Percentiles rank a stretch among this genome's conserved stretches.
phyloP scores from a whole-genome alignment of 2,329 filamentous ascomycete species.

The Seiridium unicorne region DNA sequence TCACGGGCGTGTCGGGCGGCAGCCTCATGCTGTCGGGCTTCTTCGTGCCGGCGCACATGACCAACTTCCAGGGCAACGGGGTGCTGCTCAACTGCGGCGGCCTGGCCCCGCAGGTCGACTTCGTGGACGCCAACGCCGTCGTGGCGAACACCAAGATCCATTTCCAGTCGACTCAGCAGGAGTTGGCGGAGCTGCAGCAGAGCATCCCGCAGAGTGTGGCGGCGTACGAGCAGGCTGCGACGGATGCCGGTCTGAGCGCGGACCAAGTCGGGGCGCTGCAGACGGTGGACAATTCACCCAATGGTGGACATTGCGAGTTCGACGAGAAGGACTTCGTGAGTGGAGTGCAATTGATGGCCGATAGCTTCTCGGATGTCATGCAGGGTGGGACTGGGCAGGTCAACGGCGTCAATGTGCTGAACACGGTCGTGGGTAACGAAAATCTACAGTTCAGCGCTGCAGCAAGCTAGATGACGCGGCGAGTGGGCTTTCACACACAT shows the following conservation, averaged over 20 bases:
- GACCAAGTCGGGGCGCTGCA: constrained; percentile 48
- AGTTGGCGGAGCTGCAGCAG: constrained; percentile 46
- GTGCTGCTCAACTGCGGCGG: constrained; percentile 57
- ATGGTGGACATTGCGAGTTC: constrained; percentile 58
- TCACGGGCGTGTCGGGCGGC: constrained; percentile 57
- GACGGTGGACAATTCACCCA: constrained; percentile 55
- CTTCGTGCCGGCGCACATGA: constrained; percentile 56
- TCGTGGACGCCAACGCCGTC: constrained; percentile 36
- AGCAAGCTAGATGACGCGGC: background rate
- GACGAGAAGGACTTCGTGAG: constrained; percentile 51
- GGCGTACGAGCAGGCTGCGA: constrained; percentile 49
- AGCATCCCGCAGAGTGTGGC: constrained; percentile 48
- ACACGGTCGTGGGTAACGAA: constrained; percentile 47
- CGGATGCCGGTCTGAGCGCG: constrained; percentile 38
- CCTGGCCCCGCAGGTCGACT: constrained; percentile 49
- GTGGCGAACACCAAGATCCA: constrained; percentile 49
- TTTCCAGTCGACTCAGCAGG: constrained; percentile 53
- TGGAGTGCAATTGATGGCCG: constrained; percentile 56
- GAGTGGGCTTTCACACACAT: background rate
- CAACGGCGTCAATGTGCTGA: constrained; percentile 47
- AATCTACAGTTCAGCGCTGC: constrained; percentile 36
- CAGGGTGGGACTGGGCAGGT: constrained; percentile 50
- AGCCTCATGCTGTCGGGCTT: constrained; percentile 53
- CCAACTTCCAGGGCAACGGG: constrained; percentile 44
- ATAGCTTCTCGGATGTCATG: constrained; percentile 51